phyloP scores from a whole-genome alignment of 345 rosid genomes.

The Pugionium dolabratum region DNA sequence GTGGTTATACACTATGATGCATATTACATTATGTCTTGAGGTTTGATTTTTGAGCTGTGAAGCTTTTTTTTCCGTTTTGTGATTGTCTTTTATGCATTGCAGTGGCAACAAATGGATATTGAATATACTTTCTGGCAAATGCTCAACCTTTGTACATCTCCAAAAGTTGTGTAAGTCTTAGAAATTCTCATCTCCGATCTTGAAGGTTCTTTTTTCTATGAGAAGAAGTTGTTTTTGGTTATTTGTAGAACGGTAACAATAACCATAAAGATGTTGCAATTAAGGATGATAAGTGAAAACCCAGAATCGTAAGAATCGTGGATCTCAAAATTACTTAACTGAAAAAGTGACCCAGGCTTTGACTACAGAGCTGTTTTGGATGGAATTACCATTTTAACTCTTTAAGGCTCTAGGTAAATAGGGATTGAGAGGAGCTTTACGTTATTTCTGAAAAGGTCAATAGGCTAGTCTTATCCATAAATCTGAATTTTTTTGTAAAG shows the following conservation, averaged over 20 bases:
- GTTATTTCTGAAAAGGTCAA: background rate
- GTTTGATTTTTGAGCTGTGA: background rate
- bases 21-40: slow-evolving; percentile 5
- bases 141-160: slow-evolving; percentile 96
- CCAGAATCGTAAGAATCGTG: background rate
- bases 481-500: slow-evolving; percentile 7
- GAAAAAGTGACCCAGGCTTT: background rate
- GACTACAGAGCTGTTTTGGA: slow-evolving; percentile 21
- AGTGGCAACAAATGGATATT: slow-evolving; percentile 99
- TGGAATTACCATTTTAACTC: background rate
- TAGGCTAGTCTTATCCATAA: slow-evolving; percentile 16
- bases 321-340: background rate
- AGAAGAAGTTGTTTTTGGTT: too few relatives aligned
- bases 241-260: background rate
- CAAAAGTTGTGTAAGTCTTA: slow-evolving; percentile 90
- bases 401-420: slow-evolving; percentile 21
- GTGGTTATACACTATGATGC: slow-evolving; percentile 5
- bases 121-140: slow-evolving; percentile 99
- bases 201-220: background rate
- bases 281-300: background rate
- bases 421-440: slow-evolving; percentile 10
- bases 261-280: background rate
- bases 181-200: background rate
- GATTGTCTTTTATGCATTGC: slow-evolving; percentile 35
- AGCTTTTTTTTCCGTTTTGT: slow-evolving; percentile 15